Base-by-base conservation (phyloP, 2,329 filamentous ascomycete genomes). In the Penicillium sp. region DNA sequence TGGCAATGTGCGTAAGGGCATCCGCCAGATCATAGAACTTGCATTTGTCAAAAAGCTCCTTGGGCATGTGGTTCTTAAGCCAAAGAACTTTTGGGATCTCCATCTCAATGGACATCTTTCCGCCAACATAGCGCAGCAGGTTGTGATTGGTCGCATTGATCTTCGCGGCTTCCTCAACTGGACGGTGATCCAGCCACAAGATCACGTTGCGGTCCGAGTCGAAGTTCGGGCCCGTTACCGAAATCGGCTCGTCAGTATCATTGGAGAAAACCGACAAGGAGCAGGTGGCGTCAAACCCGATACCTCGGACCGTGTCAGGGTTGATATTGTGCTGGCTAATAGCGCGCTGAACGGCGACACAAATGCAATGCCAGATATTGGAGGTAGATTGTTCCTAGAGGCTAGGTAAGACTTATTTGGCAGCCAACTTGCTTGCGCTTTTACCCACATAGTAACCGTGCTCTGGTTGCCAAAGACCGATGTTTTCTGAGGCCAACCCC, bases 41-140 rank as follows among this genome's bases (percentile, higher is more conserved):
- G 82, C 90, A 96, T 54, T 85, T 83, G 49, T 84, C 83, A 63
- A 97, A 98, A 15, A 93, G 76, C 62, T 95, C 87, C 48, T 85
- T 78, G 2, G 93, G 86, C 93, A 98, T 97, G 72, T 97, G 81
- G 71, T 95, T 95, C 79, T 97, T 97, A 65, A 98, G 78, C 93
- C 93, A 98, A 51, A 97, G 77, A 1, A 96, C 88, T 74, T 98
- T 98, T 56, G 93, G 93, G 49, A 98, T 94, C 70, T 98, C 93
- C 93, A 98, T 98, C 76, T 98, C 93, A 57, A 96, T 91, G 67
- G 88, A 95, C 93, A 98, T 98, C 68, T 86, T 91, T 56, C 93
- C 93, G 60, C 93, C 93, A 17, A 98, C 93, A 66, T 98, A 98
- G 64, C 89, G 86, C 52, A 98, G 81, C 47, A 98, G 77, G 69